Conservation (phyloP, 1,284 basidiomycete species). For the Stygiomarasmius scandens region DNA sequence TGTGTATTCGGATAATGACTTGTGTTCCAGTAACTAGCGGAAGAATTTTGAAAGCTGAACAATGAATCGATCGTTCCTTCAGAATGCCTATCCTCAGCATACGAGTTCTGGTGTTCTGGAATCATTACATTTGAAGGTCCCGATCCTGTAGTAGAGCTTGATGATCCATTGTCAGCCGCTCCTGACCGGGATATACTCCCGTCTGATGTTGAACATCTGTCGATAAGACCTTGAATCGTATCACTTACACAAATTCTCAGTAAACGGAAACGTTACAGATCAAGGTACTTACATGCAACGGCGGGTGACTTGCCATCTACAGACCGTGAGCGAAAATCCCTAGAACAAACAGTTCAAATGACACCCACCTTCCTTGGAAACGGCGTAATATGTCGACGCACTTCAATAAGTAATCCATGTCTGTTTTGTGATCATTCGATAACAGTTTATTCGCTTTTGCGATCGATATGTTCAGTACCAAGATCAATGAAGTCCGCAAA, state of each 20-base stretch:
- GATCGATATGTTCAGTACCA: conserved; percentile 74
- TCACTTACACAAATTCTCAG: not conserved
- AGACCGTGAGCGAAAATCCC: not conserved
- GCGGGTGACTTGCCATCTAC: not conserved
- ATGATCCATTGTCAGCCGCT: not conserved
- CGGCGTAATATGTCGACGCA: conserved; percentile 63
- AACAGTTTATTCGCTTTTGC: conserved; percentile 53
- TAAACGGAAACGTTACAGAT: not conserved
- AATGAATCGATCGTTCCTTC: too few species aligned
- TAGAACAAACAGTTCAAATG: not conserved
- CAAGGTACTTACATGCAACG: not conserved
- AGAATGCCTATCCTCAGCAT: too few species aligned
- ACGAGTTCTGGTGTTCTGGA: too few species aligned
- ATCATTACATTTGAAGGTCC: too few species aligned
- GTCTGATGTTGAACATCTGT: not conserved
- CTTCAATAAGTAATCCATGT: conserved; percentile 66
- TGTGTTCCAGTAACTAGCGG: too few species aligned
- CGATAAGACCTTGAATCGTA: not conserved
- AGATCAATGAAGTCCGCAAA: conserved; percentile 50
- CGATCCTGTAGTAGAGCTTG: too few species aligned
- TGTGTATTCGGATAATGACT: too few species aligned
- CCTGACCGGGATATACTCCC: not conserved
- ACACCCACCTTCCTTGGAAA: conserved; percentile 32
- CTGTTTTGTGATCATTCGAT: conserved; percentile 52
- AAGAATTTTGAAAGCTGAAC: too few species aligned